These are phyloP conservation scores for Claviceps cyperi DNA, from an alignment of 2,329 filamentous ascomycete species.

Conservation along the genomic window DNA sequence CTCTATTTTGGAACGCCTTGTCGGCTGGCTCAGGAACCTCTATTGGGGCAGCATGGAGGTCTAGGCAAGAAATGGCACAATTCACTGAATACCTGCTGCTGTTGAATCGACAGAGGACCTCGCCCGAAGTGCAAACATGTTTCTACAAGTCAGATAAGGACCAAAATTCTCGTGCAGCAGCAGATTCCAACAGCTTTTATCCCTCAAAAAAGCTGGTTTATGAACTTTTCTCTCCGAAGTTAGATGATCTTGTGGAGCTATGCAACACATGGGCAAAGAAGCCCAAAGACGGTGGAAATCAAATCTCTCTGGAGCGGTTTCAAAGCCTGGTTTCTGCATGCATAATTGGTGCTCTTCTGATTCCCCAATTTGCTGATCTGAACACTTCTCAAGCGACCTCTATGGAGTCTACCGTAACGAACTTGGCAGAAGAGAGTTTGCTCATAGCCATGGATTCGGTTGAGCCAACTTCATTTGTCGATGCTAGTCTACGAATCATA, in stretches of 20 bases:
- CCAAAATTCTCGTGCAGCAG: constrained; percentile 9
- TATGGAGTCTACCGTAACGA: constrained; percentile 28
- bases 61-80: constrained; percentile 26
- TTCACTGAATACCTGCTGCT: constrained; percentile 42
- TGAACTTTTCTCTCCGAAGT: constrained; percentile 38
- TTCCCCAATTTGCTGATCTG: constrained; percentile 31
- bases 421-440: constrained; percentile 26
- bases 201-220: constrained; percentile 35
- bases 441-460: constrained; percentile 26
- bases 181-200: constrained; percentile 20
- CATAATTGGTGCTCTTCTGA: constrained; percentile 28
- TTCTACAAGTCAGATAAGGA: constrained; percentile 2
- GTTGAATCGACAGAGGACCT: constrained; percentile 20
- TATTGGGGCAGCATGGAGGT: constrained; percentile 33
- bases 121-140: background rate
- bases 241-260: constrained; percentile 33
- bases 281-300: constrained; percentile 29
- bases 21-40: constrained; percentile 30
- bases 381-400: constrained; percentile 34
- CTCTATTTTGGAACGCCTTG: constrained; percentile 16
- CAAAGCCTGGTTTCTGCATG: constrained; percentile 37
- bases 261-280: constrained; percentile 32
- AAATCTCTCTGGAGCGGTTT: constrained; percentile 37
- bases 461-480: constrained; percentile 30
- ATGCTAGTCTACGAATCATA: constrained; percentile 30